These are phyloP conservation scores for Gynandropsis gynandra DNA, from an alignment of 345 rosid genomes.

Conservation along the genomic window DNA sequence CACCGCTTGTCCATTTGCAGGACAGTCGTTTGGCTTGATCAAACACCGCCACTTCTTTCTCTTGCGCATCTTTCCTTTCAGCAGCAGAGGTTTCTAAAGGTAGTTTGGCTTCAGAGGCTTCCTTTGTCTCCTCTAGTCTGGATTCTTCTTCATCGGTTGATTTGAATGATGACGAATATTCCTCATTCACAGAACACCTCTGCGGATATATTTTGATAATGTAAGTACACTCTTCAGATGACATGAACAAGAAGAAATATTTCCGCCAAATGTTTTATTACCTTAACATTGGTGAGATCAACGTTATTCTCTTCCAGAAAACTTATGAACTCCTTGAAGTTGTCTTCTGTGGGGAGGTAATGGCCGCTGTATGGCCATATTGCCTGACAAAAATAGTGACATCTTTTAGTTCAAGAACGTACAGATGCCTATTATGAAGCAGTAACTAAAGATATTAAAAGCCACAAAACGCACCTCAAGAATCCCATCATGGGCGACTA, in stretches of 20 bases:
- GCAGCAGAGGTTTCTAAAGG: slow-evolving; percentile 12
- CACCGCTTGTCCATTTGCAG: slow-evolving; percentile 68
- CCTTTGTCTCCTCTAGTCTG: slow-evolving; percentile 14
- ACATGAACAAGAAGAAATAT: neutral
- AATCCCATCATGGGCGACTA: slow-evolving; percentile 46
- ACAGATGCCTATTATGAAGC: neutral
- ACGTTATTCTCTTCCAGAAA: slow-evolving; percentile 51
- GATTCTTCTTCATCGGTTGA: slow-evolving; percentile 21
- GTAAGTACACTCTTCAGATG: slow-evolving; percentile 10
- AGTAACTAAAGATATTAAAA: neutral
- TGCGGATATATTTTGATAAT: slow-evolving; percentile 22
- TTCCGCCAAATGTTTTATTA: slow-evolving; percentile 10
- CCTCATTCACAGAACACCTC: slow-evolving; percentile 52
- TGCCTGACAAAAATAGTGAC: slow-evolving; percentile 28
- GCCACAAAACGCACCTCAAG: slow-evolving; percentile 36
- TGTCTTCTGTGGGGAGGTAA: slow-evolving; percentile 60
- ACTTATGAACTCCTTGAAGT: slow-evolving; percentile 43
- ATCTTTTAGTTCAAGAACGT: slow-evolving; percentile 1
- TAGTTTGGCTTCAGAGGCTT: slow-evolving; percentile 15
- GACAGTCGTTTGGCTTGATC: slow-evolving; percentile 41
- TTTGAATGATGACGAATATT: slow-evolving; percentile 30
- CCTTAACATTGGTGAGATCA: slow-evolving; percentile 56
- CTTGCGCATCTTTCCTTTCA: slow-evolving; percentile 17
- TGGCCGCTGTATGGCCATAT: slow-evolving; percentile 73
- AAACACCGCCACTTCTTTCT: slow-evolving; percentile 28